Evolutionary conservation across 164 flowering plant genomes (phyloP).

Genomic region (Nelumbo lutea): DNA sequence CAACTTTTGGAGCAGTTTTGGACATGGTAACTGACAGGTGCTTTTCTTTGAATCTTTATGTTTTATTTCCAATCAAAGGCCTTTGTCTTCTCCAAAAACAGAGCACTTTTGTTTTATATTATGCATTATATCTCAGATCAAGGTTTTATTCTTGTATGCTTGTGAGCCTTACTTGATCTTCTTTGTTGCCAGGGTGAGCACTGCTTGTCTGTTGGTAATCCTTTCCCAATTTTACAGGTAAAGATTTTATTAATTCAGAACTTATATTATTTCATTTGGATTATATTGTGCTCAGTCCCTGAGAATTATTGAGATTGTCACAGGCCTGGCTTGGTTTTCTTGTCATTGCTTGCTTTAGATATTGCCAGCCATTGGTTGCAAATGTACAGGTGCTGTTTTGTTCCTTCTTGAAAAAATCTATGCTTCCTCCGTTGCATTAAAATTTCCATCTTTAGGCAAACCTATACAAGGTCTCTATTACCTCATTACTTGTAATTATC

Average conservation of each 20-base stretch:
- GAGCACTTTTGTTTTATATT: not conserved
- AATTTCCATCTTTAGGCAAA: not conserved
- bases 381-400: conserved; percentile 75
- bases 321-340: conserved; percentile 77
- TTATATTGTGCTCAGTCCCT: not conserved
- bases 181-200: conserved; percentile 72
- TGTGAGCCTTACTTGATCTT: not conserved
- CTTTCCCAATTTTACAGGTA: conserved; percentile 86
- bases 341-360: conserved; percentile 82
- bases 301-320: conserved; percentile 8
- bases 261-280: not conserved
- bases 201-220: conserved; percentile 81
- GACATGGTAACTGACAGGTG: conserved; percentile 99
- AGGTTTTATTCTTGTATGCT: not conserved
- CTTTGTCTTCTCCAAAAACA: not conserved
- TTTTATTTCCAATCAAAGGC: not conserved
- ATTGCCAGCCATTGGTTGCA: conserved; percentile 97
- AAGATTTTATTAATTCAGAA: conserved; percentile 7
- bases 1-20: conserved; percentile 96
- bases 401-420: not conserved
- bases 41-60: conserved; percentile 5
- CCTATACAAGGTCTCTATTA: not conserved
- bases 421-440: conserved; percentile 1
- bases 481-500: not conserved
- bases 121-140: not conserved